Base-by-base conservation (phyloP, 2,329 filamentous ascomycete species). In the Monilinia fructigena region DNA sequence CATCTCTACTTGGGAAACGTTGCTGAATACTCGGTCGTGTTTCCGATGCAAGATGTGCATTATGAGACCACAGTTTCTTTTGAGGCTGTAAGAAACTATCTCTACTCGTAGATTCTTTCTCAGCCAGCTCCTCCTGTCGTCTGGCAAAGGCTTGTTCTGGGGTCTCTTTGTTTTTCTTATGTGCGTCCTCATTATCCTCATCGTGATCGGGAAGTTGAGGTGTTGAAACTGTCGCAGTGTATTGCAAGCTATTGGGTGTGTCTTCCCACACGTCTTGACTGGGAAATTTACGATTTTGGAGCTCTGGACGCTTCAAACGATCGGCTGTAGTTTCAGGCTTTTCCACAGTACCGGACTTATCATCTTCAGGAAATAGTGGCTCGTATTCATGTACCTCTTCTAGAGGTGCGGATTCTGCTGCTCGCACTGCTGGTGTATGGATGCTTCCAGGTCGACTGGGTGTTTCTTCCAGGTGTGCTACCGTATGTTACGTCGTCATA, bases 221-320 rank as follows among this genome's bases (percentile, higher is more conserved):
- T 0, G 92, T 95, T 3, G 89, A 91, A 10, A 98, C 94, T 68
- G 91, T 93, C 3, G 93, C 88, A 45, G 86, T 89, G 74, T 85
- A 87, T 74, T 95, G 88, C 63, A 92, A 82, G 78, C 93, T 97
- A 75, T 88, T 90, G 4, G 96, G 95, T 0, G 92, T 89, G 77
- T 99, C 96, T 80, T 99, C 95, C 95, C 95, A 99, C 52, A 98
- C 86, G 76, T 99, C 95, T 76, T 93, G 90, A 77, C 93, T 97
- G 1, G 95, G 95, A 78, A 99, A 99, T 69, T 89, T 89, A 70
- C 86, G 85, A 68, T 83, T 80, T 70, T 86, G 82, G 65, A 80
- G 69, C 50, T 83, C 80, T 6, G 82, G 80, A 48, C 81, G 80
- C 76, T 86, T 87, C 71, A 87, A 80, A 70, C 83, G 83, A 67